These are phyloP conservation scores for Aplosporella prunicola DNA, from an alignment of 2,329 filamentous ascomycete genomes.

Conservation along the genomic window DNA sequence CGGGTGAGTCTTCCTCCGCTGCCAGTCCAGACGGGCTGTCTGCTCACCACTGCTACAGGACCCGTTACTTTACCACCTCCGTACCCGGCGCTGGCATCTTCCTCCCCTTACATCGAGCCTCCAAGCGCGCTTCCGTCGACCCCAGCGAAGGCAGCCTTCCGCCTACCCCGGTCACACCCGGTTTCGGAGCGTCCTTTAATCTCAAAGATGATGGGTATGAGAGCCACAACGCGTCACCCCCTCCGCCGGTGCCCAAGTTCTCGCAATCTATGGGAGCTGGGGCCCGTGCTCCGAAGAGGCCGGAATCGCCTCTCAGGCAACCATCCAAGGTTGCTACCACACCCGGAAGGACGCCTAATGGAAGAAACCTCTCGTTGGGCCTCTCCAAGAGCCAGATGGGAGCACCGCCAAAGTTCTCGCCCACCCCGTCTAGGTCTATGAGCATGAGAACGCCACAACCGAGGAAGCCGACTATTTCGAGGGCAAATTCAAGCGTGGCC, in stretches of 20 bases:
- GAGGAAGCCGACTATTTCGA: constrained; percentile 37
- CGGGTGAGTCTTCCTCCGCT: constrained; percentile 60
- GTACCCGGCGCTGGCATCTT: constrained; percentile 84
- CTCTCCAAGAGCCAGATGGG: constrained; percentile 45
- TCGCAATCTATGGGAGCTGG: constrained; percentile 78
- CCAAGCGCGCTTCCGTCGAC: constrained; percentile 52
- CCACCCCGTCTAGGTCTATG: constrained; percentile 51
- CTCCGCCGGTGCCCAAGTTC: constrained; percentile 65
- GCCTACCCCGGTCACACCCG: constrained; percentile 59
- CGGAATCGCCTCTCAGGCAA: constrained; percentile 77
- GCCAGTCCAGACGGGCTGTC: neutral
- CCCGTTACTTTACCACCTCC: constrained; percentile 70
- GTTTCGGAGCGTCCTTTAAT: constrained; percentile 44
- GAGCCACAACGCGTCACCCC: constrained; percentile 23
- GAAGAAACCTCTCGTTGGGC: constrained; percentile 47
- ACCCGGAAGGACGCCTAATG: constrained; percentile 45
- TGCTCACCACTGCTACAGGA: constrained; percentile 24
- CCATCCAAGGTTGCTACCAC: constrained; percentile 48
- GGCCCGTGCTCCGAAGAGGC: constrained; percentile 57
- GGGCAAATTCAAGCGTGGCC: constrained; percentile 38
- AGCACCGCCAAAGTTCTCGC: constrained; percentile 51
- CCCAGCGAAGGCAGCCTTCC: constrained; percentile 48
- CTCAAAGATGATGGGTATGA: neutral
- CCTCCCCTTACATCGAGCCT: constrained; percentile 72
- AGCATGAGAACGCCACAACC: constrained; percentile 41